Evolutionary conservation across 192 early-diverging fungal species (phyloP), one percentile per base, ranked within the genome.

Genomic region (Phlyctochytrium bullatum): DNA sequence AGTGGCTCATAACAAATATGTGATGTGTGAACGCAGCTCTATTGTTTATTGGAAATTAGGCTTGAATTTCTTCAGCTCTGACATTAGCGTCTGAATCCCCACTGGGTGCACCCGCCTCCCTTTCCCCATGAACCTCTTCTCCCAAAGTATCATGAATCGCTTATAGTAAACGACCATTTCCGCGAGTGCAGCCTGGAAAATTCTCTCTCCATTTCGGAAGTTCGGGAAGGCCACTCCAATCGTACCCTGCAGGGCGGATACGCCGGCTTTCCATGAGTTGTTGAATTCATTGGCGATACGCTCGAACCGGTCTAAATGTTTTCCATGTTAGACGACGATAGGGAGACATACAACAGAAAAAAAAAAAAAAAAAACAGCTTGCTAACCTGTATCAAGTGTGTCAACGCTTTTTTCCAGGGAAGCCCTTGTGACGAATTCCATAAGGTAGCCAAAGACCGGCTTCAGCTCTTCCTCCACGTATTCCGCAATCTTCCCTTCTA

Each of bases 111-210:
- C 80, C 36, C 52, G 64, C 36, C 79, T 77, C 14, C 89, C 82
- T 51, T 66, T 73, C 33, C 54, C 67, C 24, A 70, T 78, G 64
- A 91, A 78, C 31, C 84, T 78, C 70, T 88, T 88, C 65, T 97
- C 94, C 69, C 92, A 86, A 3, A 92, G 69, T 20, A 84, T 86
- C 59, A 91, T 75, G 73, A 95, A 99, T 20, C 89, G 84, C 28
- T 92, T 94, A 80, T 97, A 98, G 80, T 92, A 95, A 27, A 99
- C 81, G 20, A 97, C 86, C 24, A 96, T 80, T 77, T 93, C 91
- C 23, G 92, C 91, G 6, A 97, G 77, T 0, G 91, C 89, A 16
- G 89, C 85, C 69, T 99, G 97, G 54, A 97, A 78, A 24, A 97
- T 91, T n/a, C 86, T 76, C 0, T 93, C 93, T 12, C 97, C 95